phyloP scores from a whole-genome alignment of 257 asterid species.

The Nemophila menziesii region DNA sequence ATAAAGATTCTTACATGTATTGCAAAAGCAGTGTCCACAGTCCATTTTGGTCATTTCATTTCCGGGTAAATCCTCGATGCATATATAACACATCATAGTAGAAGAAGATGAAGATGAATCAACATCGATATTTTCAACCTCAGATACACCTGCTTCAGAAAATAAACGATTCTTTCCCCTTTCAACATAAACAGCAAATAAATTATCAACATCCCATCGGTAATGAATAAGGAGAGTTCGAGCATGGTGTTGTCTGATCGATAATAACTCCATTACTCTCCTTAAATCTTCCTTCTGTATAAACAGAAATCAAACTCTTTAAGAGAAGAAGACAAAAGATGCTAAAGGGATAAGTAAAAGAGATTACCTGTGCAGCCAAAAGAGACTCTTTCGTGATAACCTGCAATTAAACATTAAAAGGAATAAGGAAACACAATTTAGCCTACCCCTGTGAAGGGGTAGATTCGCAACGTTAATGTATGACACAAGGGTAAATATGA shows the following conservation, averaged over 20 bases:
- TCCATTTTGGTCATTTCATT: constrained; percentile 64
- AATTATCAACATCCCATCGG: constrained; percentile 80
- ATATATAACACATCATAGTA: constrained; percentile 42
- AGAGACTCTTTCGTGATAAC: constrained; percentile 82
- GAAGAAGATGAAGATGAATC: constrained; percentile 27
- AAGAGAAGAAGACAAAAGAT: neutral
- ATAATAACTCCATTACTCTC: constrained; percentile 80
- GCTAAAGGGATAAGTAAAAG: neutral
- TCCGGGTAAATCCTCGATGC: constrained; percentile 63
- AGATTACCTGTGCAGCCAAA: constrained; percentile 77
- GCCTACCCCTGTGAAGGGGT: too few species aligned
- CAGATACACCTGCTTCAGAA: constrained; percentile 67
- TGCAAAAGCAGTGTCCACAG: constrained; percentile 94
- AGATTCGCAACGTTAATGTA: too few species aligned
- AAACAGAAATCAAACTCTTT: neutral
- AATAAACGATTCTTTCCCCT: constrained; percentile 66
- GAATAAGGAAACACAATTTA: constrained; percentile 6
- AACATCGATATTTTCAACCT: constrained; percentile 27
- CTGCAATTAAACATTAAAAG: constrained; percentile 30
- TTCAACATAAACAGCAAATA: constrained; percentile 64
- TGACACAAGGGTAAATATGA: too few species aligned
- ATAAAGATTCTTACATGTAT: constrained; percentile 36
- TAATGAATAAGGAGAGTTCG: constrained; percentile 83
- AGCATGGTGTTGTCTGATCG: constrained; percentile 82
- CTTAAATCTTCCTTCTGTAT: constrained; percentile 68